These are phyloP conservation scores for Geoglossum cookeanum DNA, from an alignment of 2,329 filamentous ascomycete species.

Conservation along the genomic window DNA sequence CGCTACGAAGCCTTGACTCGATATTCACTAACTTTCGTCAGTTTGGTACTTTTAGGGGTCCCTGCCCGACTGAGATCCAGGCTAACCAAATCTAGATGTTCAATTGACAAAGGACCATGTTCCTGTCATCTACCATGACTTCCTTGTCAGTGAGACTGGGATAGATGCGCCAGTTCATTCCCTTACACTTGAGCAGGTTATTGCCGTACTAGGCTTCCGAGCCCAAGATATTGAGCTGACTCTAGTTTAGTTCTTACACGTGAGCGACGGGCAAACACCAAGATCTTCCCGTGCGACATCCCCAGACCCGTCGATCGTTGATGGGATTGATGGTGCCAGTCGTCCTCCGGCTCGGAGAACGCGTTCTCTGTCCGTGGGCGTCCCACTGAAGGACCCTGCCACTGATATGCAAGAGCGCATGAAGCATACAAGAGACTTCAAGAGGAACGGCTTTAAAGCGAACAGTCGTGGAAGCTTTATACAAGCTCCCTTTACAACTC, in stretches of 20 bases:
- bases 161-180: slow-evolving; percentile 95
- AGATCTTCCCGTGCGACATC: slow-evolving; percentile 28
- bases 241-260: slow-evolving; percentile 48
- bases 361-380: slow-evolving; percentile 42
- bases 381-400: slow-evolving; percentile 24
- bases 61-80: background rate
- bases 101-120: slow-evolving; percentile 98
- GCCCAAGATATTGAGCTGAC: slow-evolving; percentile 1
- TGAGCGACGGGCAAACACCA: slow-evolving; percentile 40
- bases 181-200: slow-evolving; percentile 65
- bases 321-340: slow-evolving; percentile 6
- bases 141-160: slow-evolving; percentile 90
- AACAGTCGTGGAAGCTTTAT: slow-evolving; percentile 91
- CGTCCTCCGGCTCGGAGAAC: slow-evolving; percentile 15
- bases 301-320: slow-evolving; percentile 16
- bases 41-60: slow-evolving; percentile 8
- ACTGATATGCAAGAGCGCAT: slow-evolving; percentile 61
- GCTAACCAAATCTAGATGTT: slow-evolving; percentile 43
- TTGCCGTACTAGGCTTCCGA: background rate
- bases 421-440: slow-evolving; percentile 93
- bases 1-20: background rate
- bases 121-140: slow-evolving; percentile 96
- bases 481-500: slow-evolving; percentile 83
- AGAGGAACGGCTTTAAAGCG: slow-evolving; percentile 85
- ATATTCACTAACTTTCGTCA: slow-evolving; percentile 2